Conservation (phyloP, 2,329 filamentous ascomycete genomes). For the Aureobasidium subglaciale region DNA sequence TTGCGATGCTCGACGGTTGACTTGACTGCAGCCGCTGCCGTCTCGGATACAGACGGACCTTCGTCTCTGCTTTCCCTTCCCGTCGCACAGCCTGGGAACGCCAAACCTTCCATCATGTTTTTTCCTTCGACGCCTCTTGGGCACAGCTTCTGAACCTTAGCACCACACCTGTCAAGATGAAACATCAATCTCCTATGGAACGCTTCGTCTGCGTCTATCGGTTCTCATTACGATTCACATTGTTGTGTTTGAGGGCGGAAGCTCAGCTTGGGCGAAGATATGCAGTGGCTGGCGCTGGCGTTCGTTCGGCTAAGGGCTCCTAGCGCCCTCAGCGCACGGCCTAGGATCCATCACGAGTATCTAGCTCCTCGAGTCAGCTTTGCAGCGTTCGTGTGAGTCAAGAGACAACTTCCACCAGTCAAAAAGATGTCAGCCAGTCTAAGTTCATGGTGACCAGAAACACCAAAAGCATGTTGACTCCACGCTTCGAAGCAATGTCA, state of each 20-base stretch:
- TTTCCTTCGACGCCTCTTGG: background rate
- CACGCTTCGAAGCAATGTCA: too few relatives aligned
- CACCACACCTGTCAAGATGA: slow-evolving; percentile 2
- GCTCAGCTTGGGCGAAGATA: background rate
- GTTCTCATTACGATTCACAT: background rate
- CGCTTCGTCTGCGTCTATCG: too few relatives aligned
- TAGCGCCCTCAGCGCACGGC: slow-evolving; percentile 1
- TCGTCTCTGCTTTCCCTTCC: background rate
- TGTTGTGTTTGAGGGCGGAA: background rate
- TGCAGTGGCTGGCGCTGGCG: background rate
- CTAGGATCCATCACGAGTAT: background rate
- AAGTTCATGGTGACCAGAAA: background rate
- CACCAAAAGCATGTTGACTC: background rate
- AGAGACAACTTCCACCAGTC: background rate
- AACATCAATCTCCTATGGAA: background rate
- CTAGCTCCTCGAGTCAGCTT: background rate
- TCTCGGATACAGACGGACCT: background rate
- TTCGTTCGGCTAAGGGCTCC: background rate
- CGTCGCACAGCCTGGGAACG: too few relatives aligned
- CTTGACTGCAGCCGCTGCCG: background rate
- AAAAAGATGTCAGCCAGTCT: background rate
- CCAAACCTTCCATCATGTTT: background rate
- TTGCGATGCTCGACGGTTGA: background rate
- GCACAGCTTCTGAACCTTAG: background rate
- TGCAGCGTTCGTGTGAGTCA: background rate